phyloP scores from a whole-genome alignment of 2,329 filamentous ascomycete genomes.

The Colletotrichum abscissum region DNA sequence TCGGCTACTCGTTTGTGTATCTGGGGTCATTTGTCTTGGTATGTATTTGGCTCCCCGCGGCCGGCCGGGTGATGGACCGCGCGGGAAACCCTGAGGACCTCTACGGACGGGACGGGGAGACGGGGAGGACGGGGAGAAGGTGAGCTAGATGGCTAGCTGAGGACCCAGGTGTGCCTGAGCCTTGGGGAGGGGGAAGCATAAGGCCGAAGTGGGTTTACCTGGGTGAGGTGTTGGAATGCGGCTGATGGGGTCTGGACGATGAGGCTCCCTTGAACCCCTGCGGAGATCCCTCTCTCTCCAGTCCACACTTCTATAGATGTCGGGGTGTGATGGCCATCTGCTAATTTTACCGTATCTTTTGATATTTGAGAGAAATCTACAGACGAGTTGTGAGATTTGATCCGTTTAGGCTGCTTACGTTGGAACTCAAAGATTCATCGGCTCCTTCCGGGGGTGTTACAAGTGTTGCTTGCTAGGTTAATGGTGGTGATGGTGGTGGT shows the following conservation, averaged over 20 bases:
- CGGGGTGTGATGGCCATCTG: too few relatives aligned
- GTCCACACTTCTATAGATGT: background rate
- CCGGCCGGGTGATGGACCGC: background rate
- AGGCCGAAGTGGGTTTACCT: background rate
- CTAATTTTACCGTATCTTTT: fast-evolving
- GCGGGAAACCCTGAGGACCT: background rate
- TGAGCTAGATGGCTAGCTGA: background rate
- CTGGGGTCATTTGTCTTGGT: background rate
- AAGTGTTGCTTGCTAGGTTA: background rate
- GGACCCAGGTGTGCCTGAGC: background rate
- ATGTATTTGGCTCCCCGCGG: background rate
- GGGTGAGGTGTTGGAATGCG: background rate
- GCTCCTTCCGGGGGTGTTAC: background rate
- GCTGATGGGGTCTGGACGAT: slow-evolving; percentile 5
- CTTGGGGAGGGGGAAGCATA: background rate
- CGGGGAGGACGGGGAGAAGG: background rate
- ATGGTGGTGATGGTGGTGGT: background rate
- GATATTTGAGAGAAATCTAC: background rate
- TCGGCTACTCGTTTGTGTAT: background rate
- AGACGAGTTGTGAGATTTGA: background rate
- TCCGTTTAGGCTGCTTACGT: background rate
- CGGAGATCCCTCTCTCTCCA: background rate
- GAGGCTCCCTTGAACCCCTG: slow-evolving; percentile 18
- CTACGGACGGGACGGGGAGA: background rate
- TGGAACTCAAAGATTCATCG: background rate